Percentiles rank a stretch among this genome's conserved stretches.
These are phyloP conservation scores for Colletotrichum salicis DNA, from an alignment of 2,329 filamentous ascomycete species.

Conservation along the genomic window DNA sequence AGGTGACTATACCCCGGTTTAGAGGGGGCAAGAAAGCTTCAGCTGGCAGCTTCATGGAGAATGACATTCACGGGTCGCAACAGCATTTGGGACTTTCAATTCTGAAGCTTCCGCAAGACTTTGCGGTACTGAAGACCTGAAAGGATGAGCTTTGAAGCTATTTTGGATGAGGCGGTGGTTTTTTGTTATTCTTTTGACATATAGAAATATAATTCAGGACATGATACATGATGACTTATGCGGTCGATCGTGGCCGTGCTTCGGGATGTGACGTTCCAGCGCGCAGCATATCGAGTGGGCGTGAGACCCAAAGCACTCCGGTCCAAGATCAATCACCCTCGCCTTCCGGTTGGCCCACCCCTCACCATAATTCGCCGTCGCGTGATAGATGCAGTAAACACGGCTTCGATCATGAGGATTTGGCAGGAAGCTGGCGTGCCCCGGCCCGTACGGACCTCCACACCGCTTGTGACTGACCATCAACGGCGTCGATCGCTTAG, in stretches of 20 bases:
- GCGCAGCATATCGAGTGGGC: constrained; percentile 36
- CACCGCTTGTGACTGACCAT: constrained; percentile 59
- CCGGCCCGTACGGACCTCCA: constrained; percentile 64
- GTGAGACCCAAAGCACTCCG: constrained; percentile 32
- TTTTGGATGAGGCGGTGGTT: no score
- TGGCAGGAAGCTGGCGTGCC: constrained; percentile 68
- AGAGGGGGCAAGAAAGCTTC: constrained; percentile 8
- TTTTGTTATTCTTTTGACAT: not conserved
- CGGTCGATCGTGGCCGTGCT: constrained; percentile 8
- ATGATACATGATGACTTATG: constrained; percentile 14
- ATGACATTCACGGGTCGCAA: constrained; percentile 25
- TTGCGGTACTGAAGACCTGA: not conserved
- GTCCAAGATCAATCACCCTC: constrained; percentile 33
- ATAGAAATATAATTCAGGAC: constrained; percentile 2
- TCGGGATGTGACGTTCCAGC: constrained; percentile 23
- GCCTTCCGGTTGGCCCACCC: constrained; percentile 39
- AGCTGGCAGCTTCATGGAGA: constrained; percentile 23
- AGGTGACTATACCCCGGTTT: constrained; percentile 50
- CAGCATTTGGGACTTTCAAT: constrained; percentile 19
- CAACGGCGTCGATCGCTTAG: constrained; percentile 60
- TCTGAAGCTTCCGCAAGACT: constrained; percentile 30
- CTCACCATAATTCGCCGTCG: constrained; percentile 52
- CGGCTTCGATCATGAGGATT: constrained; percentile 63
- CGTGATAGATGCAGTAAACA: constrained; percentile 68
- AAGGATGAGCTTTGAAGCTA: no score